Percentiles rank a stretch among this genome's conserved stretches.
phyloP scores from a whole-genome alignment of 1,284 basidiomycete species.

The Pisolithus thermaeus region DNA sequence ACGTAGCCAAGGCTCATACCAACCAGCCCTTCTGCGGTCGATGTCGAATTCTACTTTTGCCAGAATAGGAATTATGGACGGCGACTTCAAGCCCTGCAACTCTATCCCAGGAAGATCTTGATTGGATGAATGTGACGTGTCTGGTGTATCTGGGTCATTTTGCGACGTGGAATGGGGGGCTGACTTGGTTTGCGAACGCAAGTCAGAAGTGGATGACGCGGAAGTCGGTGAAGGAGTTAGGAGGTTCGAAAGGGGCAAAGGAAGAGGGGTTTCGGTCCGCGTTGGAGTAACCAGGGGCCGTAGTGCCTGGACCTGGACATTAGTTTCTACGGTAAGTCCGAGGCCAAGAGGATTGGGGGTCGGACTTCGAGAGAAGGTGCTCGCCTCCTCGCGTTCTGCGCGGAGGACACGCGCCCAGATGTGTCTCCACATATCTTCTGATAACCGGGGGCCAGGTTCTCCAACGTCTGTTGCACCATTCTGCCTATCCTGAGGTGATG shows the following conservation, averaged over 20 bases:
- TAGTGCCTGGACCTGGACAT: slow-evolving; percentile 32
- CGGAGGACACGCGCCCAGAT: slow-evolving; percentile 70
- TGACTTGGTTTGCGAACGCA: slow-evolving; percentile 44
- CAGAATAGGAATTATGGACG: slow-evolving; percentile 69
- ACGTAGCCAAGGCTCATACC: slow-evolving; percentile 76
- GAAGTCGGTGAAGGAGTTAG: slow-evolving; percentile 52
- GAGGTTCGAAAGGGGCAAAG: slow-evolving; percentile 30
- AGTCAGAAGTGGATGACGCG: slow-evolving; percentile 41
- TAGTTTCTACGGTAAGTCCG: slow-evolving; percentile 34
- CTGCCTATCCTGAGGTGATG: slow-evolving; percentile 25
- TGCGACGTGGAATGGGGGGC: slow-evolving; percentile 34
- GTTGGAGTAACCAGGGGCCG: slow-evolving; percentile 44
- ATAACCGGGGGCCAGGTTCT: slow-evolving; percentile 69
- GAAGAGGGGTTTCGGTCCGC: slow-evolving; percentile 27
- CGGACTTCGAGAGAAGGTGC: slow-evolving; percentile 33
- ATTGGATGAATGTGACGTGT: slow-evolving; percentile 47
- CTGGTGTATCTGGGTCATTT: slow-evolving; percentile 51
- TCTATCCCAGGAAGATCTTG: slow-evolving; percentile 43
- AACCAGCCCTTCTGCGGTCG: slow-evolving; percentile 62
- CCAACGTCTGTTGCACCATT: slow-evolving; percentile 31
- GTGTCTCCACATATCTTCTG: slow-evolving; percentile 79
- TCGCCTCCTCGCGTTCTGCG: slow-evolving; percentile 55
- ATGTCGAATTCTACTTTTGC: slow-evolving; percentile 91
- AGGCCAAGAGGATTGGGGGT: slow-evolving; percentile 40
- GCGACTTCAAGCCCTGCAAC: slow-evolving; percentile 58